A percentile compares a stretch with the other conserved stretches of the same genome.
phyloP scores from a whole-genome alignment of 2,329 filamentous ascomycete genomes.

The Xylariaceae sp. region DNA sequence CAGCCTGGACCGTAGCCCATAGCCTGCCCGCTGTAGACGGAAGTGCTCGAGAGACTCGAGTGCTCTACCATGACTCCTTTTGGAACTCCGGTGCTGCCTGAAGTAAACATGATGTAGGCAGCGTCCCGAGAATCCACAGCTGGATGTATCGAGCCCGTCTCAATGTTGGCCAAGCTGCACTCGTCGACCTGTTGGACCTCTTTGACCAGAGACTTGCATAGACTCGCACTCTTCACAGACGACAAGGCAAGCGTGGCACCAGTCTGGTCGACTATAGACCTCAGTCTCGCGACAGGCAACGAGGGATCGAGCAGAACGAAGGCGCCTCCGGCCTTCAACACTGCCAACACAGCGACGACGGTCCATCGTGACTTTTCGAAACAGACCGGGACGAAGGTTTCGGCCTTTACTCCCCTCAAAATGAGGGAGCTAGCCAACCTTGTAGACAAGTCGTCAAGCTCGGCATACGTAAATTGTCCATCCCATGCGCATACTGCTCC shows the following conservation, averaged over 20 bases:
- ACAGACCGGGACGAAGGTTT: slow-evolving; percentile 7
- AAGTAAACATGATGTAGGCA: slow-evolving; percentile 43
- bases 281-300: slow-evolving; percentile 8
- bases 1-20: slow-evolving; percentile 3
- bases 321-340: slow-evolving; percentile 26
- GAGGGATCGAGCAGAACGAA: slow-evolving; percentile 23
- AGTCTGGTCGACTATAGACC: too few species aligned
- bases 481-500: slow-evolving; percentile 4
- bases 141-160: background rate
- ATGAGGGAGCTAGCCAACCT: slow-evolving; percentile 4
- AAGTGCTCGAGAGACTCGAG: background rate
- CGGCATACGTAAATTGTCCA: slow-evolving; percentile 4
- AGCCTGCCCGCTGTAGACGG: background rate
- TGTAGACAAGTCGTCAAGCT: slow-evolving; percentile 3
- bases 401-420: background rate
- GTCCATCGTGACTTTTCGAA: slow-evolving; percentile 13
- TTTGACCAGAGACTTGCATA: too few species aligned
- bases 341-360: slow-evolving; percentile 17
- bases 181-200: too few species aligned
- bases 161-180: too few species aligned
- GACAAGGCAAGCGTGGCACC: too few species aligned
- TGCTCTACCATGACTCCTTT: slow-evolving; percentile 38
- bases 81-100: slow-evolving; percentile 42
- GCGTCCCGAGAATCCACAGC: slow-evolving; percentile 2
- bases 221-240: too few species aligned